These are phyloP conservation scores for Macrocybe gigantea DNA, from an alignment of 768 basidiomycete genomes.

Conservation along the genomic window DNA sequence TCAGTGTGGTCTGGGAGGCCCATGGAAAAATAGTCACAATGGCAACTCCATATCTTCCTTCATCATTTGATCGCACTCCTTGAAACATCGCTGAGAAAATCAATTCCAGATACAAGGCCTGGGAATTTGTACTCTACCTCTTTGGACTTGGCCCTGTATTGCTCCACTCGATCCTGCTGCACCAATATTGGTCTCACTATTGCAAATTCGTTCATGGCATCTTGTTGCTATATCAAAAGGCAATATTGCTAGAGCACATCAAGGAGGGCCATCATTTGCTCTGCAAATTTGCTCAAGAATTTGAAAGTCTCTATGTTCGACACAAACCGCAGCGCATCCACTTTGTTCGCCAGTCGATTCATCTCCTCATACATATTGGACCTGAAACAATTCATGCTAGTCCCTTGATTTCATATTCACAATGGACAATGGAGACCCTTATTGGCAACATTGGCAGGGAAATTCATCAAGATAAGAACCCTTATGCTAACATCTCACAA, in stretches of 20 bases:
- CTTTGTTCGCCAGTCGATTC: constrained; percentile 21
- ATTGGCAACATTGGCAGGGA: constrained; percentile 22
- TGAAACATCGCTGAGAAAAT: constrained; percentile 23
- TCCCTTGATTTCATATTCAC: constrained; percentile 14
- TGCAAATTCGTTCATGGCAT: constrained; percentile 18
- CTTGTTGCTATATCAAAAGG: constrained; percentile 13
- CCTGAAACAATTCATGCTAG: constrained; percentile 16
- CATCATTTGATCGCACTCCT: constrained; percentile 19
- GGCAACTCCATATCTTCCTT: constrained; percentile 4
- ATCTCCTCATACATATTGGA: constrained; percentile 19
- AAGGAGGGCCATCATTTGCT: constrained; percentile 9
- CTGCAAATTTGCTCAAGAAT: constrained; percentile 19
- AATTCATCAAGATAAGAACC: constrained; percentile 16
- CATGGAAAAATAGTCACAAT: constrained; percentile 7
- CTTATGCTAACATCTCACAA: constrained; percentile 19
- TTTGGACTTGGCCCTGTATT: constrained; percentile 20
- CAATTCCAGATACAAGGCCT: constrained; percentile 22
- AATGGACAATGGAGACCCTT: constrained; percentile 23
- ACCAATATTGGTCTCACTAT: constrained; percentile 15
- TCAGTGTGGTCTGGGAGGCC: neutral
- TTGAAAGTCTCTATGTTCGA: constrained; percentile 22
- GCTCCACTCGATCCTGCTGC: constrained; percentile 12
- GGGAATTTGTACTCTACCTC: constrained; percentile 19
- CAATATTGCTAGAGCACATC: constrained; percentile 10
- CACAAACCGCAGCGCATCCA: constrained; percentile 17